Evolutionary conservation across 192 early-diverging fungal species (phyloP).

Genomic region (Phlyctochytrium arcticum): DNA sequence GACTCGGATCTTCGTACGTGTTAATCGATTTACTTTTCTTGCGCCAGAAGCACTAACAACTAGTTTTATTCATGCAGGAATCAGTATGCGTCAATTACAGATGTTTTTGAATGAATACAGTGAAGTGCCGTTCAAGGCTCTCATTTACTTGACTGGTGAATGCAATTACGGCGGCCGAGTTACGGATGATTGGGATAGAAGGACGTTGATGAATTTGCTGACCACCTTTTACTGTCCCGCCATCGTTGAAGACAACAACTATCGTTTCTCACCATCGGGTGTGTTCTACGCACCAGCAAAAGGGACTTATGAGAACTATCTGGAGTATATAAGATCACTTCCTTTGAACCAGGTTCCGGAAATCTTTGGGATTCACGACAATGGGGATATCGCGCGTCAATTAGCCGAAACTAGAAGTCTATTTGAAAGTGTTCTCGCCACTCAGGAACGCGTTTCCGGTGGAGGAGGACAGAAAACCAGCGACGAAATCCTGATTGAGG

Average conservation of each 20-base stretch:
- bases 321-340: slow-evolving; percentile 54
- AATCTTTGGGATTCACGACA: slow-evolving; percentile 68
- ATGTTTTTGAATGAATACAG: slow-evolving; percentile 61
- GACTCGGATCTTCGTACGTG: slow-evolving; percentile 55
- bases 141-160: slow-evolving; percentile 58
- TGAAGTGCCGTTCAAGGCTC: slow-evolving; percentile 58
- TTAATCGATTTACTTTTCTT: too few relatives aligned
- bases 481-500: slow-evolving; percentile 58
- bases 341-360: slow-evolving; percentile 60
- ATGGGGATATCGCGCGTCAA: slow-evolving; percentile 64
- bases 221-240: slow-evolving; percentile 50
- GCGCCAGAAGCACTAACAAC: too few relatives aligned
- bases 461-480: slow-evolving; percentile 44
- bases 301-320: slow-evolving; percentile 47
- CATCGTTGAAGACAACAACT: slow-evolving; percentile 48
- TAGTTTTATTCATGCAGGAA: too few relatives aligned
- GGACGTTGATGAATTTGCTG: slow-evolving; percentile 56
- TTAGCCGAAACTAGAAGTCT: slow-evolving; percentile 52
- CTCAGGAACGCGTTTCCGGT: slow-evolving; percentile 39
- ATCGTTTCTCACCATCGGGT: slow-evolving; percentile 55
- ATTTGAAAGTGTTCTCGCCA: slow-evolving; percentile 55
- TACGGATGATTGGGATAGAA: slow-evolving; percentile 64
- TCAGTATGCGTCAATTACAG: slow-evolving; percentile 57
- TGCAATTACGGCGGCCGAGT: slow-evolving; percentile 66
- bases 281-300: slow-evolving; percentile 52